These are phyloP conservation scores for Brassica balearica DNA, from an alignment of 441 rosid species.

Conservation along the genomic window DNA sequence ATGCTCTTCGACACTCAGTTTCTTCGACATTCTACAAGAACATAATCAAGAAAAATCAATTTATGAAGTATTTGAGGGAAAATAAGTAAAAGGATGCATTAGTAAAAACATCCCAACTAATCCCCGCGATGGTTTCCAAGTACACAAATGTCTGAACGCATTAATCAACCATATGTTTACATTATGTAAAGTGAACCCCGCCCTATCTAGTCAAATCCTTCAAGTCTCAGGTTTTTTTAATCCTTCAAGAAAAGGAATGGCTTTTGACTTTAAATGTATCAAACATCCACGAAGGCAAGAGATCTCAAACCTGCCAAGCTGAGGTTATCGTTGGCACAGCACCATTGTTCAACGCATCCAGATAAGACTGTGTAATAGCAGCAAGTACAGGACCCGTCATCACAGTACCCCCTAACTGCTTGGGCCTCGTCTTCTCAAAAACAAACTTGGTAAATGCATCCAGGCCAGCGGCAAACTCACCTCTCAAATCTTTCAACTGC, in stretches of 20 bases:
- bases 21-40: constrained; percentile 91
- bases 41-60: constrained; percentile 15
- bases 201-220: constrained; percentile 6
- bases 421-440: constrained; percentile 97
- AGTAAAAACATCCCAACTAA: constrained; percentile 11
- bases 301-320: constrained; percentile 92
- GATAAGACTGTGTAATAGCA: constrained; percentile 86
- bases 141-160: neutral
- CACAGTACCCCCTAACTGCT: constrained; percentile 89
- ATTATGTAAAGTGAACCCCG: neutral
- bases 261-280: neutral
- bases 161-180: neutral
- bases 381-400: constrained; percentile 96
- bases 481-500: constrained; percentile 84
- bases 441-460: constrained; percentile 96
- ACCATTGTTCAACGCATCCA: constrained; percentile 95
- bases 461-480: constrained; percentile 84
- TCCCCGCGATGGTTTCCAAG: neutral
- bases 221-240: neutral
- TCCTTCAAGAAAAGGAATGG: neutral
- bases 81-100: constrained; percentile 1
- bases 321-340: constrained; percentile 98
- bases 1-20: constrained; percentile 92
- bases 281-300: constrained; percentile 27
- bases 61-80: neutral